phyloP scores from a whole-genome alignment of 2,329 filamentous ascomycete species.

The Cladorrhinum sp. region DNA sequence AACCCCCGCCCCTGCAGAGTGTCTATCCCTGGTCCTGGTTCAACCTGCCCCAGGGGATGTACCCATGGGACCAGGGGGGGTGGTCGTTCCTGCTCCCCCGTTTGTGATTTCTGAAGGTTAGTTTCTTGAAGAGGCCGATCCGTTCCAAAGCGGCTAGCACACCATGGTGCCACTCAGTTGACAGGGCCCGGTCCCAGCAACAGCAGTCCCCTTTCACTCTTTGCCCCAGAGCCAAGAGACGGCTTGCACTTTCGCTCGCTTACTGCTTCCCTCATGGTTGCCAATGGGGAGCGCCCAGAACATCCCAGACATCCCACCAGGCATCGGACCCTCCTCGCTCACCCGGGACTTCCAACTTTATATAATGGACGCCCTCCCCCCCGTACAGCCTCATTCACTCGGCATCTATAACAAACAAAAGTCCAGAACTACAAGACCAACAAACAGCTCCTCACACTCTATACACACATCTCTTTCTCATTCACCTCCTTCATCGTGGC shows the following conservation, averaged over 20 bases:
- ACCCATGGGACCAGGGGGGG: background rate
- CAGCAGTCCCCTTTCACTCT: background rate
- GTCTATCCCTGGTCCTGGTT: background rate
- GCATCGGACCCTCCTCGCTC: background rate
- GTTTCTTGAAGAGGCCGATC: background rate
- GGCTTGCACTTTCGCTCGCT: background rate
- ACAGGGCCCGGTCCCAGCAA: conserved; percentile 5
- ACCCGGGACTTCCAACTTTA: background rate
- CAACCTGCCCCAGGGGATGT: background rate
- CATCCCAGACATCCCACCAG: conserved; percentile 4
- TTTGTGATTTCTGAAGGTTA: background rate
- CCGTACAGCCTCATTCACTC: conserved; percentile 1
- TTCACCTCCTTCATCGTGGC: background rate
- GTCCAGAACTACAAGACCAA: background rate
- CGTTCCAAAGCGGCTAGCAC: conserved; percentile 3
- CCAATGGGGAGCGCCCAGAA: background rate
- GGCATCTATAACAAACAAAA: background rate
- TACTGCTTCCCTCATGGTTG: background rate
- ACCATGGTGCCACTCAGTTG: conserved; percentile 4
- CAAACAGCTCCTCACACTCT: background rate
- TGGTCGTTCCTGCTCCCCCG: background rate
- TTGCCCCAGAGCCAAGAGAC: conserved; percentile 4
- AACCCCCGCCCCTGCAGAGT: background rate
- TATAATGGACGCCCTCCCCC: background rate
- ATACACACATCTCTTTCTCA: background rate